Evolutionary conservation across 2,329 filamentous ascomycete species (phyloP).

Genomic region (Penicillium decumbens): DNA sequence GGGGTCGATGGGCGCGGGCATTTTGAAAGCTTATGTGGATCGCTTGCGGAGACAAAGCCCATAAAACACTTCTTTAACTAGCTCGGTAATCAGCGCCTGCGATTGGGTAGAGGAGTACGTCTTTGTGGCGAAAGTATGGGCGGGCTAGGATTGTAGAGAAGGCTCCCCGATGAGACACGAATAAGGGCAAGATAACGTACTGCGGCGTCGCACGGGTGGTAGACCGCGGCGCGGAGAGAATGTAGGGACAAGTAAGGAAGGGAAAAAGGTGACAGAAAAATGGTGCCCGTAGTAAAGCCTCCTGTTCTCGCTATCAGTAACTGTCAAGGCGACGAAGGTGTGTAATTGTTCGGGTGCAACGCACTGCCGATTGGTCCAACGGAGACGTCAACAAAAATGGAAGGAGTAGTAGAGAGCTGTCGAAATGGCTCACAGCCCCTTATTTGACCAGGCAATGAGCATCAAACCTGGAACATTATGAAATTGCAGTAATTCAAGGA

Average conservation of each 20-base stretch:
- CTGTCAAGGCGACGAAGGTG: neutral
- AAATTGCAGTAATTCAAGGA: neutral
- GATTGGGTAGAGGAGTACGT: neutral
- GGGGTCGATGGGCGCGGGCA: slow-evolving; percentile 65
- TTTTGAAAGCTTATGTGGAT: slow-evolving; percentile 20
- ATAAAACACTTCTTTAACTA: neutral
- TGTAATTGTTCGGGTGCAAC: slow-evolving; percentile 2
- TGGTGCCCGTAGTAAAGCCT: neutral
- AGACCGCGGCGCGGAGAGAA: neutral
- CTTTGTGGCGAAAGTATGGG: neutral
- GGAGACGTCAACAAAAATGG: slow-evolving; percentile 12
- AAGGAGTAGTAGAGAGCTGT: slow-evolving; percentile 2
- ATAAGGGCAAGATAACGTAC: neutral
- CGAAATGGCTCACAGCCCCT: neutral
- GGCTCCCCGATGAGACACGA: neutral
- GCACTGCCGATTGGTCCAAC: neutral
- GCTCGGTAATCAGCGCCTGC: neutral
- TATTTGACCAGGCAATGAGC: neutral
- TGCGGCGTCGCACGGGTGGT: neutral
- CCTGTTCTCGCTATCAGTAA: neutral
- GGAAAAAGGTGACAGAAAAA: neutral
- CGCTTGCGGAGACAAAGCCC: neutral
- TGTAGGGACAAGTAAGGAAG: neutral
- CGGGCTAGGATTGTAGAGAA: neutral
- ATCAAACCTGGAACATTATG: slow-evolving; percentile 2